These are phyloP conservation scores for Russula sp. DNA, from an alignment of 768 basidiomycete genomes.

Conservation along the genomic window DNA sequence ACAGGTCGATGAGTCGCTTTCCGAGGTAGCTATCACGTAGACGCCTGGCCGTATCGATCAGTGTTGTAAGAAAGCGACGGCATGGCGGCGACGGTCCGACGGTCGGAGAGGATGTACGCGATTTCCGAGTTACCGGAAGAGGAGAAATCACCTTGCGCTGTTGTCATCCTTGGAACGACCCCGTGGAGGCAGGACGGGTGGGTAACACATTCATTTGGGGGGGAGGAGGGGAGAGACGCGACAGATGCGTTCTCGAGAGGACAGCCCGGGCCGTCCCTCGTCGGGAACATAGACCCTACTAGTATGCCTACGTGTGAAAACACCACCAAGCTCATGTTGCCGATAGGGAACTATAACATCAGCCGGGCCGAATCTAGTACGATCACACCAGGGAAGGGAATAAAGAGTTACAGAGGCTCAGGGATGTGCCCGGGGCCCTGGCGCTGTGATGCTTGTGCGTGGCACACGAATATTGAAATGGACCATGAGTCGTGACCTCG, in stretches of 20 bases:
- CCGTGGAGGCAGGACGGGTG: too few species aligned
- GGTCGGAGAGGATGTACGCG: not conserved
- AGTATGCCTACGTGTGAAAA: not conserved
- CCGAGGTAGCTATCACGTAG: not conserved
- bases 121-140: not conserved
- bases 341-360: not conserved
- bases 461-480: too few species aligned
- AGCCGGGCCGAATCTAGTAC: not conserved
- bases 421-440: too few species aligned
- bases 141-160: not conserved
- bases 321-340: not conserved
- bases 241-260: too few species aligned
- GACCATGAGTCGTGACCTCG: not conserved
- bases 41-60: not conserved
- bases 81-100: too few species aligned
- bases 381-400: not conserved
- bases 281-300: not conserved
- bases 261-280: too few species aligned
- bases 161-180: not conserved
- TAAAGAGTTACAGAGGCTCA: too few species aligned
- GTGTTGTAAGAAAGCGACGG: not conserved
- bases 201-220: too few species aligned
- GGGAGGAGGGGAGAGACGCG: too few species aligned
- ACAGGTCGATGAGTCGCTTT: not conserved
- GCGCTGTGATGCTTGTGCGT: too few species aligned